A percentile compares a stretch with the other conserved stretches of the same genome.
Conservation (phyloP, 768 basidiomycete species). For the Tylopilus sp. region DNA sequence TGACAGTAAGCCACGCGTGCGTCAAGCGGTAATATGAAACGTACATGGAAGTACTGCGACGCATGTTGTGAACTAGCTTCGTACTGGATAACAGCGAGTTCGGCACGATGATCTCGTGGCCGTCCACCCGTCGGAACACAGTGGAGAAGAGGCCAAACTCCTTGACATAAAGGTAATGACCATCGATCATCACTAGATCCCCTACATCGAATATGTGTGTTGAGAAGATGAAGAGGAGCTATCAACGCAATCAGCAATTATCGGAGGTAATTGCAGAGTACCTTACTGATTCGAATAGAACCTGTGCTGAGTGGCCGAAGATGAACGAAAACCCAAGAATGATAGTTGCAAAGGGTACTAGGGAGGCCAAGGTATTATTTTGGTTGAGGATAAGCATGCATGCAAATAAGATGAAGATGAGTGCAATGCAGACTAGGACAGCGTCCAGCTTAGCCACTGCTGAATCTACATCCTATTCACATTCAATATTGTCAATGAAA, state of each 20-base stretch:
- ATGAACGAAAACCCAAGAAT: constrained; percentile 84
- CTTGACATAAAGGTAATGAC: constrained; percentile 43
- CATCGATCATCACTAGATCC: constrained; percentile 79
- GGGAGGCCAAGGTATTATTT: constrained; percentile 59
- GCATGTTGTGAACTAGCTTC: constrained; percentile 76
- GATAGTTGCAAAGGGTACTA: constrained; percentile 77
- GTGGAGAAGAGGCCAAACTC: constrained; percentile 83
- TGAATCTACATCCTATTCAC: constrained; percentile 60
- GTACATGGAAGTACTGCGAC: constrained; percentile 71
- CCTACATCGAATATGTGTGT: constrained; percentile 87
- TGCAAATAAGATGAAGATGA: constrained; percentile 61
- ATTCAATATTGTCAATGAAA: not conserved
- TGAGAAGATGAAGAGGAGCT: constrained; percentile 84
- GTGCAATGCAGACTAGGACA: constrained; percentile 57
- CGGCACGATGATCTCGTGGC: constrained; percentile 75
- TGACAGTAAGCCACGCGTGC: constrained; percentile 4
- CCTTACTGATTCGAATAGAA: constrained; percentile 71
- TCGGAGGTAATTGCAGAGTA: not conserved
- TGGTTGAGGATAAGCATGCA: constrained; percentile 75
- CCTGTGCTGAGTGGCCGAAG: constrained; percentile 78
- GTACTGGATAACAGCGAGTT: constrained; percentile 67
- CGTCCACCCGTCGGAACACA: constrained; percentile 75
- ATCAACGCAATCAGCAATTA: not conserved
- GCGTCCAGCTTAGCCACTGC: constrained; percentile 77
- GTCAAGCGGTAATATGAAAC: constrained; percentile 19